Percentiles rank a stretch among this genome's conserved stretches.
Conservation (phyloP, 1,284 basidiomycete species). For the Moesziomyces globuligerus region DNA sequence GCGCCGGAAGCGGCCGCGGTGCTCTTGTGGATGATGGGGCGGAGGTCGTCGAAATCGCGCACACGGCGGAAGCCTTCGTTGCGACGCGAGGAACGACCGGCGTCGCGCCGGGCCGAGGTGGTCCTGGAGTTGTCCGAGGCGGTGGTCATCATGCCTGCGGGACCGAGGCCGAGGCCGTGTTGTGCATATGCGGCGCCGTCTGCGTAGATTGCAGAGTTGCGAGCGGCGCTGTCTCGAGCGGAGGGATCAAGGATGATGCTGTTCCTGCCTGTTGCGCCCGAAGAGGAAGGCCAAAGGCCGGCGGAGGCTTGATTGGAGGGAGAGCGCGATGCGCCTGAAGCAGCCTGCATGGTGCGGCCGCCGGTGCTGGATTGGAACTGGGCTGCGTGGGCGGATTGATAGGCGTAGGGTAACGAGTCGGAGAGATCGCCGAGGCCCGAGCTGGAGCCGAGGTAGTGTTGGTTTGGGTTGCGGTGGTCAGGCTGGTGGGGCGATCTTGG, state of each 20-base stretch:
- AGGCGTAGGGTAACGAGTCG: slow-evolving; percentile 42
- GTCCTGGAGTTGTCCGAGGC: slow-evolving; percentile 48
- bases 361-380: neutral
- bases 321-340: neutral
- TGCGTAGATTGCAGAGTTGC: slow-evolving; percentile 38
- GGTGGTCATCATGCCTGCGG: slow-evolving; percentile 36
- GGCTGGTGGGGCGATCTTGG: slow-evolving; percentile 32
- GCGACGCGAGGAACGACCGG: slow-evolving; percentile 23
- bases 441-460: slow-evolving; percentile 24
- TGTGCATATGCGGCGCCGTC: slow-evolving; percentile 27
- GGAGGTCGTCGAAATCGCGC: slow-evolving; percentile 57
- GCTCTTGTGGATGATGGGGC: slow-evolving; percentile 54
- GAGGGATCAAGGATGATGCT: slow-evolving; percentile 43
- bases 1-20: slow-evolving; percentile 40
- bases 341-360: neutral
- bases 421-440: slow-evolving; percentile 37
- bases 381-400: slow-evolving; percentile 18
- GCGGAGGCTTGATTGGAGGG: neutral
- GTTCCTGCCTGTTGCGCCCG: slow-evolving; percentile 12
- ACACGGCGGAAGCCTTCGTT: slow-evolving; percentile 60
- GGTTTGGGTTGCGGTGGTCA: slow-evolving; percentile 2
- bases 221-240: slow-evolving; percentile 27
- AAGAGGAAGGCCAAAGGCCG: slow-evolving; percentile 26
- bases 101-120: slow-evolving; percentile 14
- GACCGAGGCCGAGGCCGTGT: slow-evolving; percentile 40